Base-by-base conservation (phyloP, 1,284 basidiomycete species). In the Phylloboletellus chloephorus region DNA sequence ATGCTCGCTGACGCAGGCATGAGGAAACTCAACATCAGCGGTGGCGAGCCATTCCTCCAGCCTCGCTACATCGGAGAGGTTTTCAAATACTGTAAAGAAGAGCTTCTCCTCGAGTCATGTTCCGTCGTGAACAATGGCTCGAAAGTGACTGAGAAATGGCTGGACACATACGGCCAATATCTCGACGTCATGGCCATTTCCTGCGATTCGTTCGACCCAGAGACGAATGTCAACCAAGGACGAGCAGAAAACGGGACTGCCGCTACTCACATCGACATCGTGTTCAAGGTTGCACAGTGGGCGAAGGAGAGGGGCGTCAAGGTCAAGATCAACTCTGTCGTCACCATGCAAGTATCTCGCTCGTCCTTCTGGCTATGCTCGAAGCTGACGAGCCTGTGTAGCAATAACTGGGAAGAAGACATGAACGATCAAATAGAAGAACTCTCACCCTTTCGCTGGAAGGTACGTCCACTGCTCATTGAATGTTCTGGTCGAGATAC, bases 101-200 rank as follows among this genome's bases (percentile, higher is more conserved):
- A 67, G 7, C 59, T 70, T 0, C 24, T 46, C 0, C 38, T 70
- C 15, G 67, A 70, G 37, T 66, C 66, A 1, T 66, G 62, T 32
- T 63, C 62, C 6, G 60, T 70, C 13, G 67, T 70, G 7, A 65
- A 51, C 48, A 71, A 71, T 32, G 66, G 64, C 0, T 66, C 65
- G 7, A 70, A 65, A 48, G 67, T 69, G 21, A 68, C 67, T 0
- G 63, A 69, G 40, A 61, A 57, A 37, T 70, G 68, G 67, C 34
- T 70, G 9, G 64, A 67, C 25, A 51, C 43, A 10, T 68, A 66
- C 13, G 67, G 68, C 0, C 31, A 52, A 45, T 69, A 65, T 43
- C 53, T 70, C 7, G 68, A 71, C 25, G 52, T 69, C 26, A 69
- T 71, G 56, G 68, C 65, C 1, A 64, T 71, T 0, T 67, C 66